These are phyloP conservation scores for Sporobolomyces roseus DNA, from an alignment of 768 basidiomycete species.

Conservation along the genomic window DNA sequence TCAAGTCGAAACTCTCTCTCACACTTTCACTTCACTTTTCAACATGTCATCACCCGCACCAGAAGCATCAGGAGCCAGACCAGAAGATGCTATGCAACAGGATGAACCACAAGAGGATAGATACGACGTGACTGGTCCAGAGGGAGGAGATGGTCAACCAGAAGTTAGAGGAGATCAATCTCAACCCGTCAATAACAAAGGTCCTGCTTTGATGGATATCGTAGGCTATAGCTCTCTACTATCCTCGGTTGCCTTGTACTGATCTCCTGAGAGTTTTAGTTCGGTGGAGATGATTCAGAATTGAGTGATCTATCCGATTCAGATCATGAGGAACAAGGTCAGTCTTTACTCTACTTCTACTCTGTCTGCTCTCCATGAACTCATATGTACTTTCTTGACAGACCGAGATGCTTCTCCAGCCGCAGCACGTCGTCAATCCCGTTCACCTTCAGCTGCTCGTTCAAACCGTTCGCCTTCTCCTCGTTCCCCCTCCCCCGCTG, in stretches of 20 bases:
- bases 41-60: conserved; percentile 9
- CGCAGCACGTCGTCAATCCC: conserved; percentile 47
- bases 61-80: neutral
- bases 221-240: neutral
- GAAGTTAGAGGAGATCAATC: neutral
- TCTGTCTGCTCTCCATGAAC: too few relatives aligned
- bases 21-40: neutral
- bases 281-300: conserved; percentile 71
- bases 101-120: neutral
- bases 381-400: too few relatives aligned
- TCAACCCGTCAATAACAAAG: too few relatives aligned
- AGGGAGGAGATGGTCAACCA: conserved; percentile 15
- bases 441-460: conserved; percentile 44
- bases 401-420: too few relatives aligned
- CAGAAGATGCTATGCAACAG: neutral
- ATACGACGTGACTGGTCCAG: conserved; percentile 8
- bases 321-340: conserved; percentile 53
- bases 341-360: neutral
- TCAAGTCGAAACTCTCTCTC: neutral
- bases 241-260: neutral
- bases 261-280: conserved; percentile 45
- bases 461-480: conserved; percentile 52
- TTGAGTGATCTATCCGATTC: conserved; percentile 66
- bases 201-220: neutral
- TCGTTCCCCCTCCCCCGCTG: conserved; percentile 48